phyloP scores from a whole-genome alignment of 768 basidiomycete species.

The Cyathus striatus region DNA sequence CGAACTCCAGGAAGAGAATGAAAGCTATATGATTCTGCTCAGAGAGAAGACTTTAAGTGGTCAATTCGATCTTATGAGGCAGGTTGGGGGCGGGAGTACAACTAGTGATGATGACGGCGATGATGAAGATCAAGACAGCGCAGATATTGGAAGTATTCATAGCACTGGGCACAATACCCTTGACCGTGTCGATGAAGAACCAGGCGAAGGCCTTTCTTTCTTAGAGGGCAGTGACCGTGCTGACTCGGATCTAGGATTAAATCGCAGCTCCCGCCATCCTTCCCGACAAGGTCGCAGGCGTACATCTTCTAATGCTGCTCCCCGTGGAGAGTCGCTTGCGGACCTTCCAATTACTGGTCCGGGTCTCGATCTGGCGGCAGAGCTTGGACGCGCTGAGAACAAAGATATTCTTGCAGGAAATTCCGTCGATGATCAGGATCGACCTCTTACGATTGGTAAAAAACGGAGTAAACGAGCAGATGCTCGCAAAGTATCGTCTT shows the following conservation, averaged over 20 bases:
- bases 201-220: conserved; percentile 36
- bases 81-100: conserved; percentile 47
- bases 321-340: conserved; percentile 77
- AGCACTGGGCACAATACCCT: conserved; percentile 55
- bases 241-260: conserved; percentile 20
- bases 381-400: conserved; percentile 88
- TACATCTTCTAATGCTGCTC: conserved; percentile 47
- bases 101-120: conserved; percentile 33
- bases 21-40: conserved; percentile 91
- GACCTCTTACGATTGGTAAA: conserved; percentile 37
- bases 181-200: conserved; percentile 60
- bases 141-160: conserved; percentile 49
- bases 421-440: conserved; percentile 45
- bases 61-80: conserved; percentile 72
- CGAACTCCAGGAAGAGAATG: conserved; percentile 91
- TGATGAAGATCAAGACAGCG: conserved; percentile 35
- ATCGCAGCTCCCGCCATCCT: conserved; percentile 34
- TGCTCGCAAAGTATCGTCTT: conserved; percentile 27
- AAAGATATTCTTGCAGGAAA: conserved; percentile 70
- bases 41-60: conserved; percentile 89
- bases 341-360: conserved; percentile 86
- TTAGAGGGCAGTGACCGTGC: conserved; percentile 29
- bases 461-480: conserved; percentile 45
- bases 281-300: conserved; percentile 46
- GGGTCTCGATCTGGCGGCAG: conserved; percentile 85